Base-by-base conservation (phyloP, 768 basidiomycete species). In the Rhodosporidiobolus sp. region DNA sequence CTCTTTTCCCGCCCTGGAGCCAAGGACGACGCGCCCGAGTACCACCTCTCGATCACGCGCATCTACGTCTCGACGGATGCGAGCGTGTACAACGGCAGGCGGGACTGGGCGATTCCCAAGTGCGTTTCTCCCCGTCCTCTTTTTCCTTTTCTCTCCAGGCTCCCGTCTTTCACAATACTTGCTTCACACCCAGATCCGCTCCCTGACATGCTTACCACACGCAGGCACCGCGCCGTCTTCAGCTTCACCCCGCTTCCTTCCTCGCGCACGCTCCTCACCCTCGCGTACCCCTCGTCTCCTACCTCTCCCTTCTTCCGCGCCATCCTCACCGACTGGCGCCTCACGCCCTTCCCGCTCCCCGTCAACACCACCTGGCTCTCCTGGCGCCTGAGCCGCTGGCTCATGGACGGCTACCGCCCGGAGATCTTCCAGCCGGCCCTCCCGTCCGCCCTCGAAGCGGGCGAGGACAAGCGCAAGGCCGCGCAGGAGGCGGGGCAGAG, bases 51-150 rank as follows among this genome's bases (percentile, higher is more conserved):
- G 54, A 57, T 55, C 46, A 69, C 67, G 46, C 55, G 67, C n/a
- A 69, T 69, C 62, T 69, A 69, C 50, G 67, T 69, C 17, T 63
- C 61, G 46, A 54, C 46, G 19, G 67, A 69, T 28, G 55, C 45
- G 26, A 59, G 58, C 45, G 43, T 38, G 58, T n/a, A 45, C 54
- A 69, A 62, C n/a, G 67, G 67, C 6, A 30, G 52, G 43, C 48
- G 17, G 45, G 56, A 69, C 38, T 69, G 67, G 67, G 61, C 43
- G 1, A 63, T 69, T n/a, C 61, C 67, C 22, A 69, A 69, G 67
- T 69, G 16, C 30, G 67, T 19, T n/a, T n/a, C n/a, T n/a, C n/a
- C n/a, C n/a, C n/a, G n/a, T n/a, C 38, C 8, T 43, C 38, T 43
- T 43, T 14, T 14, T 43, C 8, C 38, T 43, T 43, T 43, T 14